Base-by-base conservation (phyloP, 176 grass and related monocot genomes). In the Alopecurus myosuroides region DNA sequence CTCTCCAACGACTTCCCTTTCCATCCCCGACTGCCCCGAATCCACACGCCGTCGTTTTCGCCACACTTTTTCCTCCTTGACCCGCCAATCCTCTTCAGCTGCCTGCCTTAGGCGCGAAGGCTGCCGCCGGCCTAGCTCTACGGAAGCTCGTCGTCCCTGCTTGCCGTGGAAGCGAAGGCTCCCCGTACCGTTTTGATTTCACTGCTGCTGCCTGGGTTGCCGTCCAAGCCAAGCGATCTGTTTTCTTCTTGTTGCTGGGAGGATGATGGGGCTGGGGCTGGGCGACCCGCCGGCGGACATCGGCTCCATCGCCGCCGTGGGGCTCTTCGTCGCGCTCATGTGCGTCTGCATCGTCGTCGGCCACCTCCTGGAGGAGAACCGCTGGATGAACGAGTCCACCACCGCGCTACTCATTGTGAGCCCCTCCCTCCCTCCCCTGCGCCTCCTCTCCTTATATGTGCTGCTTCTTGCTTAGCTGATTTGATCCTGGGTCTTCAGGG, bases 301-400 rank as follows among this genome's bases (percentile, higher is more conserved):
- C 79, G n/a, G n/a, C 23, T 93, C 90, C 14, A 34, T 95, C n/a
- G 60, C 77, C 6, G 82, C 93, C 55, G 89, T 95, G 77, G 91
- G 91, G 78, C 23, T 95, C 20, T 93, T 95, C 88, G 88, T 95
- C 3, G 83, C 86, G 26, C 86, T 95, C 86, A 87, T 95, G 63
- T 93, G 86, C 88, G 81, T 89, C 55, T 95, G 93, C 86, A 95
- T 91, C 78, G 28, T 95, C 70, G 89, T 95, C 41, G 93, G 93
- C 4, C 93, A 93, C 82, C 86, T 95, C 62, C 78, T 95, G 40
- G 93, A 93, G 88, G 90, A 93, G 93, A 93, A 85, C 58, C 86
- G 93, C 2, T 95, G 93, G 93, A 93, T 93, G 93, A 95, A 95
- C 80, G 93, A 95, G 61, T 95, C 93, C 67, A 90, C 86, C 70